These are phyloP conservation scores for Dendrobium chrysotoxum DNA, from an alignment of 106 monocot species.

Conservation along the genomic window DNA sequence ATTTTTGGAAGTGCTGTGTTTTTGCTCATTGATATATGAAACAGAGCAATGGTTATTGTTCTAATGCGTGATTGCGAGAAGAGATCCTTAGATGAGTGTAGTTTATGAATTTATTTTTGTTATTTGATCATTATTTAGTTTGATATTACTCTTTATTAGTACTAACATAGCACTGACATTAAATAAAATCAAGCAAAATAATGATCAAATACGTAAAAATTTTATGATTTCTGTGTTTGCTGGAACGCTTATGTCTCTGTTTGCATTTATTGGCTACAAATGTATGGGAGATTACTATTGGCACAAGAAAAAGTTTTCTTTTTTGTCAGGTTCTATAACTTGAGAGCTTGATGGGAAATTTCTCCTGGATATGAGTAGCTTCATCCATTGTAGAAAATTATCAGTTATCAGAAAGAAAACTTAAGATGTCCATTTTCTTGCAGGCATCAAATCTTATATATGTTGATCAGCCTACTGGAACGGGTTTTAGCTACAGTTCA, in stretches of 20 bases:
- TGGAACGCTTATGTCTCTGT: no score
- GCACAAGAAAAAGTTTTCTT: no score
- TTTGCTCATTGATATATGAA: neutral
- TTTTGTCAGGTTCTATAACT: no score
- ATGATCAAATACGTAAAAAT: no score
- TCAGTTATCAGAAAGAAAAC: neutral
- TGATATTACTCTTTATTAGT: no score
- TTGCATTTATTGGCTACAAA: no score
- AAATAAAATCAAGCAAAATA: no score
- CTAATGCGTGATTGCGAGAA: neutral
- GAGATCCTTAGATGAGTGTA: neutral
- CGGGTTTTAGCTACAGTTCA: constrained; percentile 78
- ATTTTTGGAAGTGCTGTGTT: no score
- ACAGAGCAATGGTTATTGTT: no score
- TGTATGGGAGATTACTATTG: no score
- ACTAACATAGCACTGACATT: no score
- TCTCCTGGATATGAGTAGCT: neutral
- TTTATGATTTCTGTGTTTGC: no score
- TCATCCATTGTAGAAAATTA: neutral
- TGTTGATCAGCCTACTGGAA: constrained; percentile 89
- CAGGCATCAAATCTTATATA: constrained; percentile 76
- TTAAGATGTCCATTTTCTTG: neutral
- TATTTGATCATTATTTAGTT: neutral
- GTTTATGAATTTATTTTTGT: neutral
- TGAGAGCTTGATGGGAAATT: neutral